Evolutionary conservation across 129 eudicot genomes (phyloP).

Genomic region (Flaveria sonorensis): DNA sequence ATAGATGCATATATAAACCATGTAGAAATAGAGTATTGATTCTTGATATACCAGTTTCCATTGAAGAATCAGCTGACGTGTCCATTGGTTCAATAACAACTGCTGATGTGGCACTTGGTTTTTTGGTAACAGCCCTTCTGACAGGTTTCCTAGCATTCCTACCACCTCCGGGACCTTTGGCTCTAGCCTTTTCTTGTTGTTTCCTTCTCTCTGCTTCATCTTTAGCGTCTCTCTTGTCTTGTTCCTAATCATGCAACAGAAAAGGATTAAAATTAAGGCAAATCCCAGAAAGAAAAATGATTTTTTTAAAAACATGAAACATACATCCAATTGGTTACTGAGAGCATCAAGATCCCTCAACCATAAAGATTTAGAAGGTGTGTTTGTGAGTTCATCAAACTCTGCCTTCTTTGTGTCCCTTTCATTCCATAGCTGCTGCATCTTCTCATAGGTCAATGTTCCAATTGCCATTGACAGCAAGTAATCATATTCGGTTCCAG

Average conservation of each 20-base stretch:
- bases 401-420: slow-evolving; percentile 55
- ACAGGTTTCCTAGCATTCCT: slow-evolving; percentile 34
- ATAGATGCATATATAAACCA: neutral
- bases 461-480: slow-evolving; percentile 78
- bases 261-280: neutral
- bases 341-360: slow-evolving; percentile 75
- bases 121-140: slow-evolving; percentile 41
- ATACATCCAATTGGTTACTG: slow-evolving; percentile 67
- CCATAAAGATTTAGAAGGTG: slow-evolving; percentile 66
- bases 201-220: slow-evolving; percentile 46
- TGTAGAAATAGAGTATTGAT: neutral
- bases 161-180: slow-evolving; percentile 40
- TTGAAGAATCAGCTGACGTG: slow-evolving; percentile 31
- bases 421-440: slow-evolving; percentile 56
- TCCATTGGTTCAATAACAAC: slow-evolving; percentile 46
- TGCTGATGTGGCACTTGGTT: slow-evolving; percentile 33
- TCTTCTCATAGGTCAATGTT: slow-evolving; percentile 71
- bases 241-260: slow-evolving; percentile 46
- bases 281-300: neutral
- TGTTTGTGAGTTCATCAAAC: slow-evolving; percentile 56
- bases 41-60: slow-evolving; percentile 50
- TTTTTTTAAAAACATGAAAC: neutral
- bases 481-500: slow-evolving; percentile 75
- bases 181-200: slow-evolving; percentile 38
- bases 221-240: slow-evolving; percentile 55